Evolutionary conservation across 345 rosid genomes (phyloP).

Genomic region (Noccaea caerulescens): DNA sequence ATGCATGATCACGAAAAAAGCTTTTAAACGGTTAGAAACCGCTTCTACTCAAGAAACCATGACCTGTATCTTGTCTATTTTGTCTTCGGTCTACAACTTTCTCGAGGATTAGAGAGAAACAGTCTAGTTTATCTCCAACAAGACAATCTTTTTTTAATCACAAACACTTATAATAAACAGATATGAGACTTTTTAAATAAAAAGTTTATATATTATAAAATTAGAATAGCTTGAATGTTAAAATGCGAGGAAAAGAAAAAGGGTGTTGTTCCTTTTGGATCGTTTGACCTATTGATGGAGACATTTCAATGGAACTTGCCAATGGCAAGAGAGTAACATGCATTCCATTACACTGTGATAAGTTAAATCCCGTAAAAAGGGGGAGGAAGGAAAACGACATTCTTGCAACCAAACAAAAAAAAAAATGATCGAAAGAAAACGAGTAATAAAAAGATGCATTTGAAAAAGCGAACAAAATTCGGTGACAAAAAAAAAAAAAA

Average conservation of each 20-base stretch:
- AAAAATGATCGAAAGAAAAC: slow-evolving; percentile 3
- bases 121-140: too few relatives aligned
- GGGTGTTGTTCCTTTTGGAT: slow-evolving; percentile 17
- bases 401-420: slow-evolving; percentile 14
- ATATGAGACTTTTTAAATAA: too few relatives aligned
- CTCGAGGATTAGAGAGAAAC: too few relatives aligned
- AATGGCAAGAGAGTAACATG: slow-evolving; percentile 44
- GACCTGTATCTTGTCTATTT: neutral
- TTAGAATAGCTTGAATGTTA: neutral
- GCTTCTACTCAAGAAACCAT: neutral
- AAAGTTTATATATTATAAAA: too few relatives aligned
- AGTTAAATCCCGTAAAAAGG: slow-evolving; percentile 31
- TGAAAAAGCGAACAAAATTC: slow-evolving; percentile 6
- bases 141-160: too few relatives aligned
- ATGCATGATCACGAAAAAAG: slow-evolving; percentile 9
- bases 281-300: slow-evolving; percentile 34
- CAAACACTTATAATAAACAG: too few relatives aligned
- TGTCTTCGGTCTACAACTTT: too few relatives aligned
- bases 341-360: slow-evolving; percentile 36
- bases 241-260: slow-evolving; percentile 10
- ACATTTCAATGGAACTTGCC: slow-evolving; percentile 37
- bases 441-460: neutral
- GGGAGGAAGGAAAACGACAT: slow-evolving; percentile 32
- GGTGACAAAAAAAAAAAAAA: too few relatives aligned
- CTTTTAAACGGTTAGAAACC: neutral